These are phyloP conservation scores for Nakazawaea populi DNA, from an alignment of 805 yeast species.

Conservation along the genomic window DNA sequence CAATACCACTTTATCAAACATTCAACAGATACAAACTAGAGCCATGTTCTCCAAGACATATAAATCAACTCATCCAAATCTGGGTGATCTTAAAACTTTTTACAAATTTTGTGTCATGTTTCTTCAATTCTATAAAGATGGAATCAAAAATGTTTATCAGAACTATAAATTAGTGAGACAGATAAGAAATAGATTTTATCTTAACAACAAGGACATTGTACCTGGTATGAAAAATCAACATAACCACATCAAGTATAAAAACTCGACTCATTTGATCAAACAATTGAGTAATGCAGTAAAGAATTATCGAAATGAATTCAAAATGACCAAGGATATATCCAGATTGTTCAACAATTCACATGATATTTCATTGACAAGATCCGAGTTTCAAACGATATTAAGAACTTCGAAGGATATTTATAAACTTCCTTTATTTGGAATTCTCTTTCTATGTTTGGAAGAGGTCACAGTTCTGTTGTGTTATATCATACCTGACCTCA, in stretches of 20 bases:
- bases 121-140: constrained; percentile 49
- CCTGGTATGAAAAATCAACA: constrained; percentile 18
- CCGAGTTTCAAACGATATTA: constrained; percentile 42
- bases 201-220: constrained; percentile 21
- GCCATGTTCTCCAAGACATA: background rate
- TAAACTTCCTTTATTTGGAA: constrained; percentile 55
- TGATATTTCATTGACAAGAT: constrained; percentile 24
- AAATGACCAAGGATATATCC: constrained; percentile 12
- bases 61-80: background rate
- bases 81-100: constrained; percentile 2
- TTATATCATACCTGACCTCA: constrained; percentile 44
- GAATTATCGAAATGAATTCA: constrained; percentile 15
- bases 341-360: background rate
- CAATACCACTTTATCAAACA: constrained; percentile 5
- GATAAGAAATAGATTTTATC: constrained; percentile 20
- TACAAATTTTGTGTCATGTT: constrained; percentile 18
- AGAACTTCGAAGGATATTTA: constrained; percentile 44
- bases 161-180: constrained; percentile 28
- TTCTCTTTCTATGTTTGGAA: constrained; percentile 46
- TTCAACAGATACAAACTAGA: constrained; percentile 2
- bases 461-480: constrained; percentile 53
- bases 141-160: constrained; percentile 50
- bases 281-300: constrained; percentile 20
- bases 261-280: constrained; percentile 16
- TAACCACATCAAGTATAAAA: constrained; percentile 14